phyloP scores from a whole-genome alignment of 345 rosid species.

The Salix exigua region DNA sequence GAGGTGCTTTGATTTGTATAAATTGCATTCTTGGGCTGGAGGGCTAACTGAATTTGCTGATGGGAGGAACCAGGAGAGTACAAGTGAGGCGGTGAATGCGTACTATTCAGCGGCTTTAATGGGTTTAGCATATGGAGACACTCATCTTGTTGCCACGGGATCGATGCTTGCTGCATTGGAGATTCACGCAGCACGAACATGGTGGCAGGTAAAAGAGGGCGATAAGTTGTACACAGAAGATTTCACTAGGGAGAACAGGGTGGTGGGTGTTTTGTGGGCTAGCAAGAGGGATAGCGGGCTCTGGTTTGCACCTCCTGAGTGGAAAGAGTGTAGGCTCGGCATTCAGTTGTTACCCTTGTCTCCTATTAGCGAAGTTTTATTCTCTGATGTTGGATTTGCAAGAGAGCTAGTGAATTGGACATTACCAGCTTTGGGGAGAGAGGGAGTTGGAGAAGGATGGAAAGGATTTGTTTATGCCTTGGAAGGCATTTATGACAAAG shows the following conservation, averaged over 20 bases:
- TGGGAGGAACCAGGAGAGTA: constrained; percentile 88
- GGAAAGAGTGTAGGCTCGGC: constrained; percentile 83
- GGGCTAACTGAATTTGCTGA: constrained; percentile 83
- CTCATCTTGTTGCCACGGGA: constrained; percentile 60
- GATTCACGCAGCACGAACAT: constrained; percentile 79
- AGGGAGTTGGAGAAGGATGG: constrained; percentile 85
- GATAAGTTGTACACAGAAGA: constrained; percentile 51
- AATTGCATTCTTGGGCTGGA: constrained; percentile 95
- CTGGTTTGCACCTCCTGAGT: constrained; percentile 81
- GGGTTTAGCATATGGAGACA: constrained; percentile 91
- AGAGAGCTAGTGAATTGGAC: constrained; percentile 82
- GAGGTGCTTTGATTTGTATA: constrained; percentile 85
- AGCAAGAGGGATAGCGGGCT: constrained; percentile 86
- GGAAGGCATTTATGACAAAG: constrained; percentile 67
- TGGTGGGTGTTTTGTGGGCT: constrained; percentile 84
- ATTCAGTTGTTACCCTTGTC: constrained; percentile 74
- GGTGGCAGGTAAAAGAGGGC: constrained; percentile 87
- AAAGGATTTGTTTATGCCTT: constrained; percentile 82
- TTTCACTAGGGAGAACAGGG: constrained; percentile 69
- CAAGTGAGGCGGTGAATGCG: constrained; percentile 88
- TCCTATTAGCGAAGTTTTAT: constrained; percentile 68
- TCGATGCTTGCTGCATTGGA: constrained; percentile 67
- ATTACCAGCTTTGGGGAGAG: constrained; percentile 60
- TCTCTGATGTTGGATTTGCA: constrained; percentile 54
- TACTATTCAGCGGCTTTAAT: constrained; percentile 89